Evolutionary conservation across 768 basidiomycete genomes (phyloP).

Genomic region (Lactifluus subvellereus): DNA sequence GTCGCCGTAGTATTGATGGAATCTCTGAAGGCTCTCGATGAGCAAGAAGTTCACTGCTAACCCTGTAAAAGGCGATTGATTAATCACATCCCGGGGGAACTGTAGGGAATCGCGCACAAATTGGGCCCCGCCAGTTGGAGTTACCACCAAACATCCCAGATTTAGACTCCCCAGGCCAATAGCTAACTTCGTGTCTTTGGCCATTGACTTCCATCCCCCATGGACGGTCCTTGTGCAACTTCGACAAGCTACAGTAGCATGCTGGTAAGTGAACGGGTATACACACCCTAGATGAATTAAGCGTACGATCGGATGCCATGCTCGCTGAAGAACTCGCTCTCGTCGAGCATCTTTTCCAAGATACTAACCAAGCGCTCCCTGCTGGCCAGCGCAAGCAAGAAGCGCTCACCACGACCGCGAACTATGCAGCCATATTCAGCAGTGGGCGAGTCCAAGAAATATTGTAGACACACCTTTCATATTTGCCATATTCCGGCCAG

Average conservation of each 20-base stretch:
- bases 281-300: not conserved
- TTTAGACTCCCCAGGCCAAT: slow-evolving; percentile 97
- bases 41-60: slow-evolving; percentile 93
- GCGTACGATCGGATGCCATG: slow-evolving; percentile 93
- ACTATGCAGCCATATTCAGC: slow-evolving; percentile 27
- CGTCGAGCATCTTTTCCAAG: slow-evolving; percentile 94
- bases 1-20: slow-evolving; percentile 97
- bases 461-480: slow-evolving; percentile 60
- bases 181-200: slow-evolving; percentile 84
- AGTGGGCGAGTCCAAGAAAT: not conserved
- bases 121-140: slow-evolving; percentile 95
- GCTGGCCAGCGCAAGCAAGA: slow-evolving; percentile 82
- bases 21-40: slow-evolving; percentile 93
- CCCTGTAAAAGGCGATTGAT: slow-evolving; percentile 45
- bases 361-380: slow-evolving; percentile 87
- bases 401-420: slow-evolving; percentile 75
- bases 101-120: slow-evolving; percentile 45
- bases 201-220: slow-evolving; percentile 96
- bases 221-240: slow-evolving; percentile 83
- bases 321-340: slow-evolving; percentile 93
- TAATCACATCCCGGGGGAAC: not conserved
- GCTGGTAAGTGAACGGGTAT: not conserved
- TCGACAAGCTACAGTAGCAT: slow-evolving; percentile 60
- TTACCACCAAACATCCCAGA: slow-evolving; percentile 99
- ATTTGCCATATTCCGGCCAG: slow-evolving; percentile 91